Conservation (phyloP, 805 yeast species). For the Candida boleticola region DNA sequence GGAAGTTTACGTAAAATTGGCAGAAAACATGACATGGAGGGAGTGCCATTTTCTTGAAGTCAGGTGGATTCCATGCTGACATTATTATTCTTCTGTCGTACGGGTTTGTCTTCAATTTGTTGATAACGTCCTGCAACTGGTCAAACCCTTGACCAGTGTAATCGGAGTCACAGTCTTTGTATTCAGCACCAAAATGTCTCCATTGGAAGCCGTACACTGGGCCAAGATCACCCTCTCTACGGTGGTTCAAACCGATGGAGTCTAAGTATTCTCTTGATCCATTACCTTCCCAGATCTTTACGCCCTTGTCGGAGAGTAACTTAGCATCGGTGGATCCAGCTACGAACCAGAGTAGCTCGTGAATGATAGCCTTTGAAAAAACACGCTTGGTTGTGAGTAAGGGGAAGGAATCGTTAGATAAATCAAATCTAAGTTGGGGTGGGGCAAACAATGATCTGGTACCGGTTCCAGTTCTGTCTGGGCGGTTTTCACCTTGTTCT, state of each 20-base stretch:
- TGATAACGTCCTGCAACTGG: constrained; percentile 77
- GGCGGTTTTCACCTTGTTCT: constrained; percentile 82
- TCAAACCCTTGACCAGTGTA: constrained; percentile 88
- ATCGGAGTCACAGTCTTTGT: constrained; percentile 81
- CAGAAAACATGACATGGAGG: constrained; percentile 98
- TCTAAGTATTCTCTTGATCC: constrained; percentile 92
- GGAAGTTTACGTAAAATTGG: constrained; percentile 90
- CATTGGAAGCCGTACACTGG: constrained; percentile 99
- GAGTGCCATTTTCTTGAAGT: constrained; percentile 87
- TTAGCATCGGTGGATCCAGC: constrained; percentile 88
- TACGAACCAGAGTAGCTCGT: constrained; percentile 92
- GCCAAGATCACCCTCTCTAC: constrained; percentile 93
- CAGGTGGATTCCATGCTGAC: constrained; percentile 99
- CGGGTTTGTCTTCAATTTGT: constrained; percentile 82
- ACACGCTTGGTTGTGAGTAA: constrained; percentile 90
- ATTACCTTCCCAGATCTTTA: constrained; percentile 99
- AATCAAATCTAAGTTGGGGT: constrained; percentile 84
- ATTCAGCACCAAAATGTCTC: constrained; percentile 98
- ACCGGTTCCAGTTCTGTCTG: constrained; percentile 98
- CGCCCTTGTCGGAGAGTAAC: constrained; percentile 73
- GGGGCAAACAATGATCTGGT: constrained; percentile 91
- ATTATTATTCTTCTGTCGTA: constrained; percentile 91
- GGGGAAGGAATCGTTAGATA: constrained; percentile 75
- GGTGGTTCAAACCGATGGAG: constrained; percentile 69
- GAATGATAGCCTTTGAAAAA: constrained; percentile 82